Percentiles rank a stretch among this genome's conserved stretches.
These are phyloP conservation scores for Rutidosis leptorrhynchoides DNA, from an alignment of 129 eudicot species.

Conservation along the genomic window DNA sequence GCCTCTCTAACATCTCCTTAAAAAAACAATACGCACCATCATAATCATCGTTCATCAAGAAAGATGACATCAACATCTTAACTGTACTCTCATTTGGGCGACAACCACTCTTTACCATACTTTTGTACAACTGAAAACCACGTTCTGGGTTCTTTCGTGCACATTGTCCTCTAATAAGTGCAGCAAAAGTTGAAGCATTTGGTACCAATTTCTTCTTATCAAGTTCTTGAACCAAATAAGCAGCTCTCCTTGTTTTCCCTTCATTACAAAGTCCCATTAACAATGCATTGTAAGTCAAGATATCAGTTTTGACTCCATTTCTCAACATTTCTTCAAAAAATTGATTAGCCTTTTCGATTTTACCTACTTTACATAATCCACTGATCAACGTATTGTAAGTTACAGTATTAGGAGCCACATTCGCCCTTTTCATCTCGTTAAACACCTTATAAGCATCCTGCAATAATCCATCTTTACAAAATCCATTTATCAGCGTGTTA, in stretches of 20 bases:
- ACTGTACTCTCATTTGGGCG: conserved; percentile 56
- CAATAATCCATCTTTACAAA: conserved; percentile 65
- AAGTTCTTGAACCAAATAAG: conserved; percentile 76
- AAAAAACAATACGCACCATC: conserved; percentile 54
- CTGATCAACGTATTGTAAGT: conserved; percentile 72
- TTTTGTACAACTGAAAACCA: conserved; percentile 60
- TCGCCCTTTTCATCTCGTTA: conserved; percentile 49
- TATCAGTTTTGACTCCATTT: conserved; percentile 53
- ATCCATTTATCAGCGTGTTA: conserved; percentile 61
- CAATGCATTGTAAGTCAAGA: conserved; percentile 71
- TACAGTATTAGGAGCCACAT: conserved; percentile 53
- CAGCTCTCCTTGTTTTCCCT: conserved; percentile 82
- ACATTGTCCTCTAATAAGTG: conserved; percentile 82
- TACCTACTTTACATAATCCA: conserved; percentile 52
- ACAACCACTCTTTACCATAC: conserved; percentile 72
- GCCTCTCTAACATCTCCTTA: conserved; percentile 59
- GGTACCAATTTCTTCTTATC: conserved; percentile 65
- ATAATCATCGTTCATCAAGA: conserved; percentile 58
- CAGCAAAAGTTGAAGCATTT: conserved; percentile 72
- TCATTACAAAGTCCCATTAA: conserved; percentile 63
- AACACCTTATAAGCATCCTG: conserved; percentile 64
- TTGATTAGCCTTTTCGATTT: conserved; percentile 49
- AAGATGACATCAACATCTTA: conserved; percentile 51
- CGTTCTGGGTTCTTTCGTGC: conserved; percentile 58
- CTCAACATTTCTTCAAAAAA: conserved; percentile 70